These are phyloP conservation scores for Daedalea quercina DNA, from an alignment of 768 basidiomycete species.

Conservation along the genomic window DNA sequence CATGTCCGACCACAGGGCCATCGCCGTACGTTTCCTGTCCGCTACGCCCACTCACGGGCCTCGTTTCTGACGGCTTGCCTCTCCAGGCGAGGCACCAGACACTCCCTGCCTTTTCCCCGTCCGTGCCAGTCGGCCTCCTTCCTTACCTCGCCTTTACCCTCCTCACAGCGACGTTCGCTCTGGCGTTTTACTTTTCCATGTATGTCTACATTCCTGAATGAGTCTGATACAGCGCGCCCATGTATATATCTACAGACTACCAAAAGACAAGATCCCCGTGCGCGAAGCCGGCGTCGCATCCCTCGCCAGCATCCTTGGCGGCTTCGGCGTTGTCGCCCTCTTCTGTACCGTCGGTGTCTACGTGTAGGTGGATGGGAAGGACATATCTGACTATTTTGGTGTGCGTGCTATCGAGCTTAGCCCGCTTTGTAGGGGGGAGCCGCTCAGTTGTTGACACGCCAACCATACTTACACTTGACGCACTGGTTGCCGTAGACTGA, in stretches of 20 bases:
- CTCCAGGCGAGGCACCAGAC: conserved; percentile 55
- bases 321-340: conserved; percentile 84
- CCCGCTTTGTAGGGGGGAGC: no score
- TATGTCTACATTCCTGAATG: conserved; percentile 27
- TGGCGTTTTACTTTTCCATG: conserved; percentile 90
- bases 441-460: conserved; percentile 71
- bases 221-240: conserved; percentile 2
- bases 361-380: conserved; percentile 38
- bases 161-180: conserved; percentile 69
- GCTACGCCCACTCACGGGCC: neutral
- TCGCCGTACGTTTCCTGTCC: conserved; percentile 38
- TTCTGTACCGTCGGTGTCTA: conserved; percentile 85
- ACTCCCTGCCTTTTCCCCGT: conserved; percentile 65
- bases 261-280: conserved; percentile 58
- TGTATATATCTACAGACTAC: conserved; percentile 51
- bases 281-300: conserved; percentile 67
- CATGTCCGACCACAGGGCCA: conserved; percentile 51
- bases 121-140: conserved; percentile 58
- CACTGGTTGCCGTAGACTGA: conserved; percentile 41
- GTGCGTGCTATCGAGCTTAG: no score
- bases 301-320: conserved; percentile 72
- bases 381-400: no score
- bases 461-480: conserved; percentile 68
- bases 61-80: conserved; percentile 4
- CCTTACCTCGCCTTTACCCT: conserved; percentile 72